Base-by-base conservation (phyloP, 2,329 filamentous ascomycete genomes). In the Beauveria sp. region DNA sequence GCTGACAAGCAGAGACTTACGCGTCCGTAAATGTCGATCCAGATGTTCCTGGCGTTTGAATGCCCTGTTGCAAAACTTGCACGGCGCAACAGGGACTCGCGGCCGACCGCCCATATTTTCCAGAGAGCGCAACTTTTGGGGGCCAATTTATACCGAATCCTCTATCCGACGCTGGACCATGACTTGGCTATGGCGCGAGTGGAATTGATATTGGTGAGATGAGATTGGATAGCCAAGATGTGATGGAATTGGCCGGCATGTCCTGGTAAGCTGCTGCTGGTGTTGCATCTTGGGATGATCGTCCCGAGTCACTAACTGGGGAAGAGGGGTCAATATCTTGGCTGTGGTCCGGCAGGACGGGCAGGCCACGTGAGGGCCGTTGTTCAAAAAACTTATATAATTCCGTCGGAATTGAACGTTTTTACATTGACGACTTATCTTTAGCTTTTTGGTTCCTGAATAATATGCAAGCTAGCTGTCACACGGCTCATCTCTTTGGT, bases 31-130 rank as follows among this genome's bases (percentile, higher is more conserved):
- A 62, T 73, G 72, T 16, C 72, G 67, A 20, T 68, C 59, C 22
- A 72, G 57, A 52, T 74, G 71, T 34, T 74, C 72, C 40, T 65
- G 62, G 44, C 72, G 66, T 59, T 68, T 70, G 61, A 73, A 74
- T 37, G 66, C 64, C 56, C 67, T 70, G 7, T 66, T 64, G 57
- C 72, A 73, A 62, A 68, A 68, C 20, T 62, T 66, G 58, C 72
- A 73, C 12, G 69, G 68, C 14, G 64, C 61, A 4, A 67, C 63
- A 3, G 55, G 63, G 9, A 62, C 51, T 24, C 63, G 61, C 22
- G 63, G 64, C 30, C 63, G 55, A 28, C 64, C 63, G 28, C 61
- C 62, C 63, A 65, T 62, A 18, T 34, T 51, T 28, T 18, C 26
- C 28, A 30, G 28, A 30, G 7, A 2, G 47, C 26, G 47, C 28